phyloP scores from a whole-genome alignment of 2,329 filamentous ascomycete genomes.

The Diaporthe batatas region DNA sequence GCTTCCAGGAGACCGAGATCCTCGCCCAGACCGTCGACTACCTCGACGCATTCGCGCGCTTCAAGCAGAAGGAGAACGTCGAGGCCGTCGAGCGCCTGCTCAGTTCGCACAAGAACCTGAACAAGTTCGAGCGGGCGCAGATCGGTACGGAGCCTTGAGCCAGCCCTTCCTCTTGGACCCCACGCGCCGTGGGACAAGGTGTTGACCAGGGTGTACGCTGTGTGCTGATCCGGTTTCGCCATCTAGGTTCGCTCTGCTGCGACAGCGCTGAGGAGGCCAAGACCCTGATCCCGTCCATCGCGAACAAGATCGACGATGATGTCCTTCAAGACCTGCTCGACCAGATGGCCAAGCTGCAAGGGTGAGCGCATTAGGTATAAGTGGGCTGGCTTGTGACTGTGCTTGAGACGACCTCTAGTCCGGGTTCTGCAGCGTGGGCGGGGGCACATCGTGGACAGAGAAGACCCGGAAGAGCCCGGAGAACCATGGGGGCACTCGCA shows the following conservation, averaged over 20 bases:
- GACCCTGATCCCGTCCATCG: constrained; percentile 89
- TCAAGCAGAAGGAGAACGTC: constrained; percentile 95
- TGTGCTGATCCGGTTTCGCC: constrained; percentile 33
- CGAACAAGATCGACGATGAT: constrained; percentile 90
- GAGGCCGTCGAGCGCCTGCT: constrained; percentile 93
- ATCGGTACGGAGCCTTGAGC: constrained; percentile 71
- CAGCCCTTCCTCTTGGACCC: constrained; percentile 6
- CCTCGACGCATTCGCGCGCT: constrained; percentile 92
- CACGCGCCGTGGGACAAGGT: background rate
- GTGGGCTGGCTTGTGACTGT: background rate
- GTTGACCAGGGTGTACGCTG: background rate
- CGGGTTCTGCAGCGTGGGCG: background rate
- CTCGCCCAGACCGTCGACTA: constrained; percentile 92
- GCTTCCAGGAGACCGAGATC: constrained; percentile 87
- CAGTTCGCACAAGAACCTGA: constrained; percentile 82
- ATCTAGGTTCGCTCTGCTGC: constrained; percentile 86
- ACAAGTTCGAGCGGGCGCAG: constrained; percentile 94
- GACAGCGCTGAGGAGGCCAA: constrained; percentile 96
- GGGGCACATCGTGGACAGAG: background rate
- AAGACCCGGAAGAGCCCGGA: background rate
- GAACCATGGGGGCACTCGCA: background rate
- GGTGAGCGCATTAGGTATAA: constrained; percentile 26
- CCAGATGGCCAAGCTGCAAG: constrained; percentile 86
- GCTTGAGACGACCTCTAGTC: background rate
- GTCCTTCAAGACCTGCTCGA: constrained; percentile 90